Conservation (phyloP, 2,329 filamentous ascomycete species). For the Trichoderma aggressivum region DNA sequence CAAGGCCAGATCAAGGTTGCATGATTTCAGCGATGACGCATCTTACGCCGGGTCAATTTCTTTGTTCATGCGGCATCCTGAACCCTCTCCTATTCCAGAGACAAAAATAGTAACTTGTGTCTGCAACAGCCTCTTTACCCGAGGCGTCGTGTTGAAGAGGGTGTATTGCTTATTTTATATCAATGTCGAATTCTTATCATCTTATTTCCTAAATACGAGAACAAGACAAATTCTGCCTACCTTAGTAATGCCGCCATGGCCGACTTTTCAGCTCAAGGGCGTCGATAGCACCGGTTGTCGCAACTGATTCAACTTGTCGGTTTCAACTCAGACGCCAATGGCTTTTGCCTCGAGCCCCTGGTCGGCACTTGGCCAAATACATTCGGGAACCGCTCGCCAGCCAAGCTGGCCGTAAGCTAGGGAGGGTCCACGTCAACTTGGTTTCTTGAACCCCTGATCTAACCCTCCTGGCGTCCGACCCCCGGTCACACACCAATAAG, state of each 20-base stretch:
- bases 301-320: not conserved
- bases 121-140: not conserved
- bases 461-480: not conserved
- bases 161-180: not conserved
- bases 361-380: conserved; percentile 17
- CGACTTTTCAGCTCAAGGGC: not conserved
- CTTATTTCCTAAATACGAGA: not conserved
- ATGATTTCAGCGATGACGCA: not conserved
- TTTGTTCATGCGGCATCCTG: not conserved
- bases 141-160: not conserved
- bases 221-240: not conserved
- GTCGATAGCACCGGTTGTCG: not conserved
- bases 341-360: conserved; percentile 10
- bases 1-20: not conserved
- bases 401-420: conserved; percentile 5
- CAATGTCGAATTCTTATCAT: not conserved
- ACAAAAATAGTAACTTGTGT: not conserved
- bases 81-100: not conserved
- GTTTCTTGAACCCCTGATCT: conserved; percentile 19
- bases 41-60: not conserved
- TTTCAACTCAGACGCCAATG: conserved; percentile 5
- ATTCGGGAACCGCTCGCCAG: conserved; percentile 8
- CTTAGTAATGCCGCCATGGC: not conserved
- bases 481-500: conserved; percentile 13
- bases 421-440: conserved; percentile 19